Evolutionary conservation across 1,284 basidiomycete species (phyloP), one percentile per base, ranked within the genome.

Genomic region (Tremellales sp.): DNA sequence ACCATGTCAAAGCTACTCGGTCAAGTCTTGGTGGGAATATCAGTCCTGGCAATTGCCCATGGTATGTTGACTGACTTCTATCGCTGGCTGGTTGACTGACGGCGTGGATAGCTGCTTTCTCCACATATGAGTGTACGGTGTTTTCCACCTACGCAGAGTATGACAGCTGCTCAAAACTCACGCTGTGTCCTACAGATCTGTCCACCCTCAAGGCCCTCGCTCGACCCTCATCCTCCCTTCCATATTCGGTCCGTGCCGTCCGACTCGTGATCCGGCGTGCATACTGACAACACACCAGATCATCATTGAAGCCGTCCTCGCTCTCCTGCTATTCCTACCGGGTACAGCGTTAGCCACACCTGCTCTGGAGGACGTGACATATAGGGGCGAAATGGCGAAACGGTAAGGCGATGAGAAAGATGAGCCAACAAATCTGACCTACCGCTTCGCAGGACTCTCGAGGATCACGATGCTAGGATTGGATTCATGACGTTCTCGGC

Each of bases 151-250:
- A 14, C 10, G 4, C n/a, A n/a, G n/a, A n/a, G n/a, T n/a, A n/a
- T n/a, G n/a, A n/a, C n/a, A n/a, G n/a, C n/a, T n/a, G n/a, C 37
- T 40, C 18, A 8, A 22, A 18, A 12, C n/a, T n/a, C n/a, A n/a
- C 38, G n/a, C 9, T 5, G 9, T 25, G 9, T 14, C 37, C 18
- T 40, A 6, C 51, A 72, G 71, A 71, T 47, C 56, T 73, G 22
- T 71, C 69, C 8, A 70, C 66, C 0, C 47, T 72, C 34, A 73
- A 73, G 50, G 68, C 70, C 0, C 53, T 73, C 8, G 62, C 65
- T 2, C 53, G 58, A 33, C 55, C 63, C 1, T 49, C 56, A 7
- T 45, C 43, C 0, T 19, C 50, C 7, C 51, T 73, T 10, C 71
- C 71, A 0, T 47, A 51, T 4, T 71, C 69, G 1, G 71, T 72